Evolutionary conservation across 306 rosid genomes (phyloP), one percentile per base, ranked within the genome.

Genomic region (Cucurbita maxima): DNA sequence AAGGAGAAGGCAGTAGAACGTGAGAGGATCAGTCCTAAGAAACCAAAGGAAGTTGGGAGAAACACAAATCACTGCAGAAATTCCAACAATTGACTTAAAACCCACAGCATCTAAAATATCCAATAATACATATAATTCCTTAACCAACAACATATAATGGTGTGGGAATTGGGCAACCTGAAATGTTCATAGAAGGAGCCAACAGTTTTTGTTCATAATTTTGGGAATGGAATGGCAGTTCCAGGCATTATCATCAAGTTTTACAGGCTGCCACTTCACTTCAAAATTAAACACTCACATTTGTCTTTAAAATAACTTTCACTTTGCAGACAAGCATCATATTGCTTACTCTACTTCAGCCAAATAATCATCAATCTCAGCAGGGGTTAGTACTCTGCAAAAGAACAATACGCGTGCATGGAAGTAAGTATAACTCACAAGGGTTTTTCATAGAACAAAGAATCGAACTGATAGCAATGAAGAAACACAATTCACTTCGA

Each of bases 321-420:
- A 51, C 53, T 19, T 3, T 10, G 37, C 63, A 53, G 20, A 56
- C 47, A 41, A 40, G 18, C 47, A 73, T 30, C 2, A 3, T n/a
- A 38, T 76, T 20, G 56, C 77, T 86, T 64, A 91, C 74, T 95
- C 99, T 74, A 95, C 97, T 89, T 95, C 99, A 55, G 86, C 97
- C 80, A 95, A 84, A 72, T 95, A 95, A 81, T 95, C 99, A 45
- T 95, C 97, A 58, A 95, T 89, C 81, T 91, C 96, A 9, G 96
- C 96, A 59, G 99, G 96, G 14, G 97, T 85, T 80, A 95, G 81
- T 66, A 95, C 97, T 83, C 99, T 95, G 92, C 89, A 81, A 76
- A 12, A 10, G 0, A 12, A 47, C 3, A 5, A 45, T 9, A 45
- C 61, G 67, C 41, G 7, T 38, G 16, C 15, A 2, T 6, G 2